phyloP scores from a whole-genome alignment of 768 basidiomycete genomes.

The Candolleomyces aberdarensis region DNA sequence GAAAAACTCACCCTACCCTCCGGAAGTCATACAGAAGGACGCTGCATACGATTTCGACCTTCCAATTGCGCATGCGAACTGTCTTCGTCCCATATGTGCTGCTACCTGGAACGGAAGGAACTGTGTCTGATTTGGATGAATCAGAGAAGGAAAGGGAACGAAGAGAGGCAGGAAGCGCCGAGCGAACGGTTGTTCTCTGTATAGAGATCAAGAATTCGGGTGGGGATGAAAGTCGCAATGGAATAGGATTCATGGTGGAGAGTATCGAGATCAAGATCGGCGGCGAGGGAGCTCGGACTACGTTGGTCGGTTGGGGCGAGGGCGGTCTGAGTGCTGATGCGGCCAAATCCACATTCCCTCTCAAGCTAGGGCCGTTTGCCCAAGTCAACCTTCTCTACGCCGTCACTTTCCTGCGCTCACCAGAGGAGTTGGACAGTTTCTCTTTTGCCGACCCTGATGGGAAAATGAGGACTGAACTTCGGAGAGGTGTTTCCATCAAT shows the following conservation, averaged over 20 bases:
- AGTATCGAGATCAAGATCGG: constrained; percentile 72
- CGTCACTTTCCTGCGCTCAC: constrained; percentile 73
- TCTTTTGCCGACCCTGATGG: constrained; percentile 27
- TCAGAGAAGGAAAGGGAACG: constrained; percentile 50
- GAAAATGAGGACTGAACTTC: constrained; percentile 44
- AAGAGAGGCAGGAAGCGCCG: constrained; percentile 70
- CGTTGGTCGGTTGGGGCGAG: constrained; percentile 55
- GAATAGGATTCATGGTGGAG: constrained; percentile 73
- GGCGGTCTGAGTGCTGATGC: constrained; percentile 43
- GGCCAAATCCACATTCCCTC: constrained; percentile 59
- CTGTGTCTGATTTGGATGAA: constrained; percentile 28
- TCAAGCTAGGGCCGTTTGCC: constrained; percentile 65
- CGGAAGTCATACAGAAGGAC: constrained; percentile 86
- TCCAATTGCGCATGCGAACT: constrained; percentile 91
- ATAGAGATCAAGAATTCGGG: constrained; percentile 87
- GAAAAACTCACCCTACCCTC: constrained; percentile 59
- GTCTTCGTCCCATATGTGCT: constrained; percentile 87
- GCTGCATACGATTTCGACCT: constrained; percentile 74
- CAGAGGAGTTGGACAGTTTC: constrained; percentile 52
- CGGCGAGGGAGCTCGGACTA: constrained; percentile 54
- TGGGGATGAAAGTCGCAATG: constrained; percentile 37
- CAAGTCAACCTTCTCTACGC: constrained; percentile 90
- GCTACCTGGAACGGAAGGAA: constrained; percentile 42
- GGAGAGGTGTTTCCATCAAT: constrained; percentile 76
- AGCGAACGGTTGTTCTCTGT: constrained; percentile 85